These are phyloP conservation scores for Penstemon davidsonii DNA, from an alignment of 257 asterid genomes.

Conservation along the genomic window DNA sequence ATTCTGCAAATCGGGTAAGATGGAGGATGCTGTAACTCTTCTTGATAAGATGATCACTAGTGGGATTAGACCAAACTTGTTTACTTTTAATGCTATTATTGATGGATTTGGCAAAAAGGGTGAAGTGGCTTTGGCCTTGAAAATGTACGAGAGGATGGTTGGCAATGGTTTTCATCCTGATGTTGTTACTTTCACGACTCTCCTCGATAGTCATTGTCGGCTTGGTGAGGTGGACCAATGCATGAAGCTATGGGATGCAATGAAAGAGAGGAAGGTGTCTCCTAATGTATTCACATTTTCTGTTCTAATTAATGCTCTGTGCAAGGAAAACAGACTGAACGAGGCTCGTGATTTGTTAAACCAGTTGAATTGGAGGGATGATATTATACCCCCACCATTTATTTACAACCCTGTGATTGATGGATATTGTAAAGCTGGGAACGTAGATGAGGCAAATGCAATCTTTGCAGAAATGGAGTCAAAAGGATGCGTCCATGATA, in stretches of 20 bases:
- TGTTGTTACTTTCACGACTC: conserved; percentile 77
- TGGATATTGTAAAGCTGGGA: conserved; percentile 85
- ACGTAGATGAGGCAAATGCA: conserved; percentile 73
- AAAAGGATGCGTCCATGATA: conserved; percentile 76
- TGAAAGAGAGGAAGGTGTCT: conserved; percentile 52
- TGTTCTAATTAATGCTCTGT: conserved; percentile 61
- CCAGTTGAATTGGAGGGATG: conserved; percentile 53
- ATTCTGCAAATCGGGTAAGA: conserved; percentile 65
- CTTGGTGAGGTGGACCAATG: conserved; percentile 65
- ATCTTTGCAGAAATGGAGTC: conserved; percentile 79
- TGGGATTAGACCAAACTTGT: conserved; percentile 61
- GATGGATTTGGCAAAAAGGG: conserved; percentile 82
- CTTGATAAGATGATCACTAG: conserved; percentile 58
- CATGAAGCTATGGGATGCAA: conserved; percentile 65
- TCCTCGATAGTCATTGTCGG: conserved; percentile 69
- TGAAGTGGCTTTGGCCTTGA: conserved; percentile 56
- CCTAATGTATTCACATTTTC: conserved; percentile 76
- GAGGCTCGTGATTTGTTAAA: conserved; percentile 70
- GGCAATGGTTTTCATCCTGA: conserved; percentile 59
- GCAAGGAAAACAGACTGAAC: conserved; percentile 69
- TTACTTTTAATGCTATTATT: conserved; percentile 65
- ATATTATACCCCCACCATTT: conserved; percentile 68
- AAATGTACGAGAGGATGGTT: conserved; percentile 52
- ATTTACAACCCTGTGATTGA: conserved; percentile 91
- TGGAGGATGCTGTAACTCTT: conserved; percentile 53